Conservation (phyloP, 306 rosid species). For the Lathyrus oleraceus region DNA sequence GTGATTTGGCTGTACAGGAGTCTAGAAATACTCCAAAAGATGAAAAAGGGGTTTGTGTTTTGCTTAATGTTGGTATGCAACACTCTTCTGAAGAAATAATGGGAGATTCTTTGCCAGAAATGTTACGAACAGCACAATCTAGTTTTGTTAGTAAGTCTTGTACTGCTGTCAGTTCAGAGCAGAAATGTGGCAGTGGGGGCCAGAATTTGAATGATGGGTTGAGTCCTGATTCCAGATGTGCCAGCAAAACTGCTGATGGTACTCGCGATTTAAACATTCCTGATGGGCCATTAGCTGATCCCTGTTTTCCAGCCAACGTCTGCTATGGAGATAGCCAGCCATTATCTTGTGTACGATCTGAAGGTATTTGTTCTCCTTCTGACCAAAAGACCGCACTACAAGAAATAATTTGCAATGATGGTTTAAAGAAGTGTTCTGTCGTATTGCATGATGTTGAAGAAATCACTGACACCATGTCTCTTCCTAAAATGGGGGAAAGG, state of each 20-base stretch:
- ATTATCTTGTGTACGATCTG: constrained; percentile 31
- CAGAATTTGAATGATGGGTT: constrained; percentile 44
- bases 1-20: constrained; percentile 14
- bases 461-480: constrained; percentile 33
- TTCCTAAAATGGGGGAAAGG: constrained; percentile 38
- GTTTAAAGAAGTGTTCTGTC: constrained; percentile 45
- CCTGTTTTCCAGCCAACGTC: constrained; percentile 34
- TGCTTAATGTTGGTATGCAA: constrained; percentile 34
- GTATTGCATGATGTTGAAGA: constrained; percentile 27
- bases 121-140: constrained; percentile 55
- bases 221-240: constrained; percentile 34
- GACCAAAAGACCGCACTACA: constrained; percentile 43
- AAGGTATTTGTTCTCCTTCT: constrained; percentile 34
- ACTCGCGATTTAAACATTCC: constrained; percentile 39
- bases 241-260: constrained; percentile 35
- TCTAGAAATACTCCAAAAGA: constrained; percentile 19
- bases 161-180: constrained; percentile 39
- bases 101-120: constrained; percentile 57
- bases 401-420: constrained; percentile 37
- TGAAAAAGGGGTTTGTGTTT: constrained; percentile 22
- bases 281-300: constrained; percentile 38
- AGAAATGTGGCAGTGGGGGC: constrained; percentile 35
- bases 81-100: constrained; percentile 41
- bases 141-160: constrained; percentile 47
- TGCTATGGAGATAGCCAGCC: constrained; percentile 45